Base-by-base conservation (phyloP, 306 rosid species). In the Ziziphus jujuba region DNA sequence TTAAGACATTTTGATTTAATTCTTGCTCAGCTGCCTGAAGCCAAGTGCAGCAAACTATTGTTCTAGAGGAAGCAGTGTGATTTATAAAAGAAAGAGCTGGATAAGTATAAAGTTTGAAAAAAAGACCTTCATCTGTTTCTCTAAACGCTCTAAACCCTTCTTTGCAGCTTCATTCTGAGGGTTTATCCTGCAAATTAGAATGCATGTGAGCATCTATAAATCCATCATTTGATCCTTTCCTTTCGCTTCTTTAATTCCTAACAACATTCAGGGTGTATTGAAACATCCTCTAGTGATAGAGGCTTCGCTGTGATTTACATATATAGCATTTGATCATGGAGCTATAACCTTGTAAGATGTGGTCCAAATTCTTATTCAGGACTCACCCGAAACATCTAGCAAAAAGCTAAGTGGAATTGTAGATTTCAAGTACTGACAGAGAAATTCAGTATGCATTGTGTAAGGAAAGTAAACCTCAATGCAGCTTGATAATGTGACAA, bases 401-500 rank as follows among this genome's bases (percentile, higher is more conserved):
- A 50, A 51, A 21, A 36, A 16, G 21, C 43, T 68, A 11, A 40
- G 9, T 12, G 52, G 50, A 53, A 80, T 35, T 67, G 70, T 60
- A 48, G 63, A 15, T 8, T 66, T 74, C 19, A 56, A 34, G 48
- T 34, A 38, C 48, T 50, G 57, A 61, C 48, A 6, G n/a, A 56
- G 56, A 72, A 64, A 34, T 59, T 24, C 31, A 59, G 40, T 71
- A 59, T 24, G 20, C 63, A 68, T 51, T 16, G 52, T 31, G 5
- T 22, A 56, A 3, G 38, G 7, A 22, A 11, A 3, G 24, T 16
- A 6, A 40, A 90, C 97, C 99, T 87, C 81, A 95, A 84, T 14
- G 99, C 97, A 73, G 88, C 97, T 64, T 95, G 96, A 84, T 91
- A 95, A 86, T 95, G 99, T 43, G 95, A 85, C 76, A 95, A 77